phyloP scores from a whole-genome alignment of 371 early-diverging fungal genomes.

The Lichtheimia ornata region DNA sequence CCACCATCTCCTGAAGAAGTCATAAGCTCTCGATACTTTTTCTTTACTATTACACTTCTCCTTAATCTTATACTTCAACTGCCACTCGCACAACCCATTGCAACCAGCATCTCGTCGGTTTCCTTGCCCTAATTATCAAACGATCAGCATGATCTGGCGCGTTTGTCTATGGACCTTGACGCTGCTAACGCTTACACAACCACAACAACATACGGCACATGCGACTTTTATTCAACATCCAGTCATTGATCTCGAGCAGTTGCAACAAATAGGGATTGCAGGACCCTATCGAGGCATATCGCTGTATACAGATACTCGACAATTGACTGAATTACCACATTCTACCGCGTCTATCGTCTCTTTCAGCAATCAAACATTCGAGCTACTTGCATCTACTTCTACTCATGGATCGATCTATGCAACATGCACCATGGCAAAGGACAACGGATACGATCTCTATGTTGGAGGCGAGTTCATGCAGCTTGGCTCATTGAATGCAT shows the following conservation, averaged over 20 bases:
- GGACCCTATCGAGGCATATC: constrained; percentile 48
- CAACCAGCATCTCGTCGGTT: neutral
- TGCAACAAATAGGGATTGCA: constrained; percentile 40
- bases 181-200: neutral
- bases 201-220: neutral
- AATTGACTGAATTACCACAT: constrained; percentile 33
- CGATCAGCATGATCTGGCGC: constrained; percentile 8
- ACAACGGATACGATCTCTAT: constrained; percentile 35
- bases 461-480: constrained; percentile 54
- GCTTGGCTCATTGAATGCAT: constrained; percentile 27
- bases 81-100: neutral
- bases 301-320: constrained; percentile 37
- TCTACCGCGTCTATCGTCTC: constrained; percentile 38
- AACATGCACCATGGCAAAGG: constrained; percentile 25
- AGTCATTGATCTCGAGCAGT: constrained; percentile 32
- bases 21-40: constrained; percentile 9
- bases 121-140: neutral
- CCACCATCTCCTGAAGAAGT: constrained; percentile 18
- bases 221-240: constrained; percentile 38
- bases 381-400: constrained; percentile 35
- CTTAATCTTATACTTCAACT: neutral
- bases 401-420: constrained; percentile 37
- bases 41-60: constrained; percentile 1
- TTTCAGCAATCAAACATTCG: constrained; percentile 34
- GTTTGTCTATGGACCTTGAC: neutral